phyloP scores from a whole-genome alignment of 805 yeast genomes.

The Teunomyces gatunensis region DNA sequence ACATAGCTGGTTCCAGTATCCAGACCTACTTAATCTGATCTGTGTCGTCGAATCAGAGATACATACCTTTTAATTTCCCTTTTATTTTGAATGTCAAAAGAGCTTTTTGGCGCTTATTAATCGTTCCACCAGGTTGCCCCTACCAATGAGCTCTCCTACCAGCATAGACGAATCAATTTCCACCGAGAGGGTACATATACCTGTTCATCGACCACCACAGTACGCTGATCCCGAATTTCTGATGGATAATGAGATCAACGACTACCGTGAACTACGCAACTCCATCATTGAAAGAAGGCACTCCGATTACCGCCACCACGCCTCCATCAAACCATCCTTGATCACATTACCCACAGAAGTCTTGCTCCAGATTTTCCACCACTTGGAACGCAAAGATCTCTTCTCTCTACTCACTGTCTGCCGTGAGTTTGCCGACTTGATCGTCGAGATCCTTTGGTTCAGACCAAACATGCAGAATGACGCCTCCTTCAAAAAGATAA shows the following conservation, averaged over 20 bases:
- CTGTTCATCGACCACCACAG: background rate
- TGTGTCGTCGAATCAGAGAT: background rate
- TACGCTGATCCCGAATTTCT: conserved; percentile 19
- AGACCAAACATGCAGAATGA: conserved; percentile 69
- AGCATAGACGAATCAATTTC: conserved; percentile 13
- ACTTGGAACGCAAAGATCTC: conserved; percentile 60
- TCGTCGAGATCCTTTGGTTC: conserved; percentile 82
- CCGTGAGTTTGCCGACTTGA: conserved; percentile 72
- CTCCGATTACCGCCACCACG: conserved; percentile 10
- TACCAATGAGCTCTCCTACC: conserved; percentile 20
- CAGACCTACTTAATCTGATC: background rate
- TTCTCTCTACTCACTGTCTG: conserved; percentile 69
- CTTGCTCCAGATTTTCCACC: conserved; percentile 62
- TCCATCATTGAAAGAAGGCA: conserved; percentile 31
- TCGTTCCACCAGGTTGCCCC: conserved; percentile 1
- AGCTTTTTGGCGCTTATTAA: conserved; percentile 1
- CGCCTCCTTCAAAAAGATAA: conserved; percentile 49
- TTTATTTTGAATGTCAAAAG: background rate
- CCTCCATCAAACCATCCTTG: conserved; percentile 29
- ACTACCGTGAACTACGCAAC: conserved; percentile 33
- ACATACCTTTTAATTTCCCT: background rate
- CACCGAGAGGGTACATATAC: background rate
- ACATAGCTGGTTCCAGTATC: background rate
- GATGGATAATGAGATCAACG: conserved; percentile 35
- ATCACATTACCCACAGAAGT: conserved; percentile 59